Conservation (phyloP, 2,329 filamentous ascomycete species). For the Diaporthe capsici region DNA sequence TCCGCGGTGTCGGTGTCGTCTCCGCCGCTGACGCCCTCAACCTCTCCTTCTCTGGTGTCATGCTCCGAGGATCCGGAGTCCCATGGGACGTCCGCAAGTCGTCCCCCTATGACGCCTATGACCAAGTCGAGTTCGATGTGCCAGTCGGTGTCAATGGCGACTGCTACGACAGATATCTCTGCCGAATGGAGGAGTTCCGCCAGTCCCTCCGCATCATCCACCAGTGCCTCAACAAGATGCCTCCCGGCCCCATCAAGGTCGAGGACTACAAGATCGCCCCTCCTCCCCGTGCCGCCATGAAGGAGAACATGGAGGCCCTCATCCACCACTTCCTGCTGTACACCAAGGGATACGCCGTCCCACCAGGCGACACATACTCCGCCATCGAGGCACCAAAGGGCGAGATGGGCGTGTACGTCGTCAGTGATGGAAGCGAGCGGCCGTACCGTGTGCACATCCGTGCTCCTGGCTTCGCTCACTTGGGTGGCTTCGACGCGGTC, state of each 20-base stretch:
- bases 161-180: constrained; percentile 99
- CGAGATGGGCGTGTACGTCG: constrained; percentile 98
- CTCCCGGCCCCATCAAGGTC: constrained; percentile 90
- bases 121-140: constrained; percentile 97
- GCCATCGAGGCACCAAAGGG: constrained; percentile 99
- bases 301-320: constrained; percentile 99
- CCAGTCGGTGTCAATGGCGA: constrained; percentile 97
- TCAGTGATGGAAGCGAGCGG: constrained; percentile 95
- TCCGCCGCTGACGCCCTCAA: constrained; percentile 94
- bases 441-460: constrained; percentile 98
- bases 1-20: constrained; percentile 92
- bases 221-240: constrained; percentile 99
- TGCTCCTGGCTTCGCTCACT: constrained; percentile 95
- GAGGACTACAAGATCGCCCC: constrained; percentile 99
- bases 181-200: constrained; percentile 99
- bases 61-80: constrained; percentile 96
- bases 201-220: constrained; percentile 98
- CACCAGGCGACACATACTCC: constrained; percentile 97
- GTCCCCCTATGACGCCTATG: constrained; percentile 97
- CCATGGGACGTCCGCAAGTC: constrained; percentile 98
- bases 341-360: constrained; percentile 98
- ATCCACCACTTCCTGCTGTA: constrained; percentile 99
- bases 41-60: constrained; percentile 96
- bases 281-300: constrained; percentile 97
- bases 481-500: constrained; percentile 94